A percentile compares a stretch with the other conserved stretches of the same genome.
These are phyloP conservation scores for Boletus rufocinnamomeus DNA, from an alignment of 768 basidiomycete species.

Conservation along the genomic window DNA sequence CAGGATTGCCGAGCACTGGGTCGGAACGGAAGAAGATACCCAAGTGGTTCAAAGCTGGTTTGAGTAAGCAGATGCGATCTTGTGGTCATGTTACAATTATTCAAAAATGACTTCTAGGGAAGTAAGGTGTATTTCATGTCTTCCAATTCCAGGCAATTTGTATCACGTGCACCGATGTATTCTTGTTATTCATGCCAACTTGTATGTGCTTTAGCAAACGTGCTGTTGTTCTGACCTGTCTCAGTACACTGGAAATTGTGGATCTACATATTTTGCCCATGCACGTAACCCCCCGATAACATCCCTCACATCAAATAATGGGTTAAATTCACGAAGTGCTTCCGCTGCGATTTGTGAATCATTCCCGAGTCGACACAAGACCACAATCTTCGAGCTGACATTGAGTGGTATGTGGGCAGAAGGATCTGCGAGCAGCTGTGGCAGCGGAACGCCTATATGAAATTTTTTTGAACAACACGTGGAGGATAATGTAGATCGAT, in stretches of 20 bases:
- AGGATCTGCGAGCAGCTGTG: slow-evolving; percentile 63
- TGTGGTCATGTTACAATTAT: neutral
- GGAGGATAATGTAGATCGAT: slow-evolving; percentile 4
- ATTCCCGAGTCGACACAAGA: slow-evolving; percentile 91
- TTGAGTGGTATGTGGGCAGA: slow-evolving; percentile 38
- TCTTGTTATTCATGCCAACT: slow-evolving; percentile 4
- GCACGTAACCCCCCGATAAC: slow-evolving; percentile 80
- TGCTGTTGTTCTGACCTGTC: neutral
- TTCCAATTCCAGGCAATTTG: neutral
- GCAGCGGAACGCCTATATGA: slow-evolving; percentile 70
- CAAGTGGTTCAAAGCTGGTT: slow-evolving; percentile 75
- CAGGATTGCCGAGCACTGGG: slow-evolving; percentile 6
- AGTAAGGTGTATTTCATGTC: slow-evolving; percentile 42
- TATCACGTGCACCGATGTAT: slow-evolving; percentile 9
- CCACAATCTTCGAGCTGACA: slow-evolving; percentile 39
- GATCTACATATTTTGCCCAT: slow-evolving; percentile 77
- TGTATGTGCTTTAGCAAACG: slow-evolving; percentile 5
- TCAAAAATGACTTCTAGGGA: slow-evolving; percentile 18
- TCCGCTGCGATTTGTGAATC: slow-evolving; percentile 89
- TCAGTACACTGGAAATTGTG: slow-evolving; percentile 79
- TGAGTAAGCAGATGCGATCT: slow-evolving; percentile 43
- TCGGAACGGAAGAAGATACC: slow-evolving; percentile 60
- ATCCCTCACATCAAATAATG: slow-evolving; percentile 52
- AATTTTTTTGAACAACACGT: slow-evolving; percentile 2
- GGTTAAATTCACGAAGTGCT: slow-evolving; percentile 29